These are phyloP conservation scores for Myxozyma lipomycoides DNA, from an alignment of 805 yeast species.

Conservation along the genomic window DNA sequence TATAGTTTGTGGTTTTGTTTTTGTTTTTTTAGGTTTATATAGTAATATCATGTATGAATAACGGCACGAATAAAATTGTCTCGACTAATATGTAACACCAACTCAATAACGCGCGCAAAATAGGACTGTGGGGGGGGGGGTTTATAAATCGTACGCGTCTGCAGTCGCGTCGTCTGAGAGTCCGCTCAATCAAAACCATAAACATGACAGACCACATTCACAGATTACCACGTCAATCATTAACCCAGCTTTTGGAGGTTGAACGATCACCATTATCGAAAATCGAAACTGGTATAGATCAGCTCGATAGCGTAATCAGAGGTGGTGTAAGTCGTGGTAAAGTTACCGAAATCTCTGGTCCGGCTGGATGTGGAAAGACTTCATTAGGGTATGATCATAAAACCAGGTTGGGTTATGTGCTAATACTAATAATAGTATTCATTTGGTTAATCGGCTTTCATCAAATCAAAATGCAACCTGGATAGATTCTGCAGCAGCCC, in stretches of 20 bases:
- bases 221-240: conserved; percentile 11
- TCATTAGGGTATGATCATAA: conserved; percentile 18
- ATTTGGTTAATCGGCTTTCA: too few species aligned
- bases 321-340: conserved; percentile 24
- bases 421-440: too few species aligned
- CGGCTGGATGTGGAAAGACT: conserved; percentile 27
- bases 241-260: conserved; percentile 2
- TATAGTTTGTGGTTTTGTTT: not conserved
- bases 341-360: conserved; percentile 23
- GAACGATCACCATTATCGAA: conserved; percentile 9
- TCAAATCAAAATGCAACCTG: too few species aligned
- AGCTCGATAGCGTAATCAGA: conserved; percentile 15
- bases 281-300: conserved; percentile 10
- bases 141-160: too few species aligned
- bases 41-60: not conserved
- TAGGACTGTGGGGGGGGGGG: too few species aligned
- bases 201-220: conserved; percentile 2
- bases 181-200: not conserved
- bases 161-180: too few species aligned
- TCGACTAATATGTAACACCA: too few species aligned
- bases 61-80: too few species aligned
- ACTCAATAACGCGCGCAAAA: too few species aligned
- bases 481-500: not conserved
- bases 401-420: too few species aligned
- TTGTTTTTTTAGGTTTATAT: not conserved